phyloP scores from a whole-genome alignment of 495 filamentous ascomycete genomes.

The Xylaria scruposa region DNA sequence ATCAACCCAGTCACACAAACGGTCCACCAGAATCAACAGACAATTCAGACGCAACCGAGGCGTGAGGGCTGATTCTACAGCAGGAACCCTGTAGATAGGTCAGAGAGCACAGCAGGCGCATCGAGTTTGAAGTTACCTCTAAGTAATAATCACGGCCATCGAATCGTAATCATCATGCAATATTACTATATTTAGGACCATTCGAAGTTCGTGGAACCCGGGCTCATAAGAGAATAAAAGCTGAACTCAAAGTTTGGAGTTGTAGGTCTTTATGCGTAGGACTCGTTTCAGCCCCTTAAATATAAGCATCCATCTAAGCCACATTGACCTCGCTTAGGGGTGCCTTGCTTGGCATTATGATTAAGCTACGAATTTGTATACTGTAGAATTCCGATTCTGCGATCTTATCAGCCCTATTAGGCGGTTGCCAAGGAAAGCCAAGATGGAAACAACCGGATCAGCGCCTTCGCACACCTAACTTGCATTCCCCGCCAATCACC shows the following conservation, averaged over 20 bases:
- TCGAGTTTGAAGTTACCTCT: not conserved
- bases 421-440: not conserved
- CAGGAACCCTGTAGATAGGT: not conserved
- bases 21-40: not conserved
- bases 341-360: not conserved
- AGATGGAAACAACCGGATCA: not conserved
- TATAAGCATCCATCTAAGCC: not conserved
- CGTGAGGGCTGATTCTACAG: not conserved
- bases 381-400: not conserved
- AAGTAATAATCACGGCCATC: no score
- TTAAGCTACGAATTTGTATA: no score
- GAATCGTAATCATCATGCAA: not conserved
- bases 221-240: not conserved
- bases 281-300: not conserved
- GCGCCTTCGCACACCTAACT: not conserved
- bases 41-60: not conserved
- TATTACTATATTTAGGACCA: not conserved
- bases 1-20: not conserved
- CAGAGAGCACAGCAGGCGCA: not conserved
- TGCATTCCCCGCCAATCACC: not conserved
- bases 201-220: not conserved
- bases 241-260: not conserved
- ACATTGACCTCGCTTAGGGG: not conserved
- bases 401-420: not conserved
- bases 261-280: not conserved